Percentiles rank a stretch among this genome's conserved stretches.
Evolutionary conservation across 495 filamentous ascomycete species (phyloP).

Genomic region (Lepraria neglecta): DNA sequence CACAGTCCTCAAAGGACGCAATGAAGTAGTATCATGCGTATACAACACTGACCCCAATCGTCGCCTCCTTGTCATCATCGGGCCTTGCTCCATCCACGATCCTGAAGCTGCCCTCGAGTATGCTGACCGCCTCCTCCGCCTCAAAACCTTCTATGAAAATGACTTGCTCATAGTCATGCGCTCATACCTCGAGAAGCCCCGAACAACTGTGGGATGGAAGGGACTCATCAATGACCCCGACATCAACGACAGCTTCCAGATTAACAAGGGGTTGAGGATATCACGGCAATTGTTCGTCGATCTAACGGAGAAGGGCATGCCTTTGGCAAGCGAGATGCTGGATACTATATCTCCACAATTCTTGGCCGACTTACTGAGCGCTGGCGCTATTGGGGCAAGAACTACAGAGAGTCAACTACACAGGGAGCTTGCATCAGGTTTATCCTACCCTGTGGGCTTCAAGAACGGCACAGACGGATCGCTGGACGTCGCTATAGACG

Average conservation of each 20-base stretch:
- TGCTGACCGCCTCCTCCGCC: slow-evolving; percentile 62
- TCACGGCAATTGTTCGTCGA: slow-evolving; percentile 86
- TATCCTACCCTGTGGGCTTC: slow-evolving; percentile 97
- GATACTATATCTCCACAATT: slow-evolving; percentile 98
- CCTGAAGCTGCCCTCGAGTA: slow-evolving; percentile 85
- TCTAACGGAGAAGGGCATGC: slow-evolving; percentile 77
- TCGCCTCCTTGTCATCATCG: slow-evolving; percentile 88
- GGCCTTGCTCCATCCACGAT: slow-evolving; percentile 96
- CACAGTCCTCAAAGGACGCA: slow-evolving; percentile 75
- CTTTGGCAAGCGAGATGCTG: slow-evolving; percentile 94
- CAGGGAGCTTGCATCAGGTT: slow-evolving; percentile 89
- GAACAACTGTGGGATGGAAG: slow-evolving; percentile 99
- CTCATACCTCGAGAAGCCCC: slow-evolving; percentile 97
- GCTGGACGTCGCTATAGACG: slow-evolving; percentile 89
- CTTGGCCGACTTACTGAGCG: slow-evolving; percentile 88
- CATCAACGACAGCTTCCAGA: slow-evolving; percentile 94
- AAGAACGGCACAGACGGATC: slow-evolving; percentile 99
- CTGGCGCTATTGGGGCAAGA: slow-evolving; percentile 90
- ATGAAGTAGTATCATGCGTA: slow-evolving; percentile 76
- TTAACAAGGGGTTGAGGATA: slow-evolving; percentile 95
- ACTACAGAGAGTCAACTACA: slow-evolving; percentile 98
- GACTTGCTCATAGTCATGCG: slow-evolving; percentile 95
- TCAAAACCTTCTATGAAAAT: slow-evolving; percentile 66
- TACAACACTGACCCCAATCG: slow-evolving; percentile 64
- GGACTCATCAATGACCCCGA: slow-evolving; percentile 98